Evolutionary conservation across 768 basidiomycete species (phyloP).

Genomic region (Dacryopinax spathularia): DNA sequence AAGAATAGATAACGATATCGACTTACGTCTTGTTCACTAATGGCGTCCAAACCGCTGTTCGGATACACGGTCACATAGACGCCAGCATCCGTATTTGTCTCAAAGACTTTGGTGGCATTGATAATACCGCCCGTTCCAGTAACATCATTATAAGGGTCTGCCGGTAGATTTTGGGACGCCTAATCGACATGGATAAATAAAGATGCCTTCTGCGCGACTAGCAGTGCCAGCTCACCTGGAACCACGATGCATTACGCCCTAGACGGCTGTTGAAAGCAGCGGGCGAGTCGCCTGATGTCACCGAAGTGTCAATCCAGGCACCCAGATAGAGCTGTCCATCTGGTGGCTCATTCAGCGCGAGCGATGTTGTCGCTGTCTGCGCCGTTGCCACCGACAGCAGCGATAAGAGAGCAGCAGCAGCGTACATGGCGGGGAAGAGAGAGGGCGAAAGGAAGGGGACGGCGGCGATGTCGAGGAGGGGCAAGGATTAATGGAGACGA

Average conservation of each 20-base stretch:
- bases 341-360: neutral
- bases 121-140: neutral
- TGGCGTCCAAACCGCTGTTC: constrained; percentile 8
- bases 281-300: neutral
- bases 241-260: neutral
- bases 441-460: neutral
- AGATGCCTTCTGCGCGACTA: neutral
- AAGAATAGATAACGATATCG: neutral
- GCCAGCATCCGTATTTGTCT: constrained; percentile 16
- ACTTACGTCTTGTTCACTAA: constrained; percentile 14
- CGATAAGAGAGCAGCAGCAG: neutral
- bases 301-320: neutral
- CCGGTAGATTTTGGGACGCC: neutral
- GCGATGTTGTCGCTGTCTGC: neutral
- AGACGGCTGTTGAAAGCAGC: neutral
- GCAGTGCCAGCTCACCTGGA: neutral
- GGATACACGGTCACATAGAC: constrained; percentile 23
- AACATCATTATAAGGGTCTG: constrained; percentile 2
- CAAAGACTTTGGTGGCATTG: neutral
- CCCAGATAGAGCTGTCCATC: constrained; percentile 4
- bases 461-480: neutral
- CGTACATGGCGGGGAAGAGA: neutral
- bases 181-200: neutral
- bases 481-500: neutral
- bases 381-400: neutral